Conservation (phyloP, 345 rosid species). For the Pugionium cornutum region DNA sequence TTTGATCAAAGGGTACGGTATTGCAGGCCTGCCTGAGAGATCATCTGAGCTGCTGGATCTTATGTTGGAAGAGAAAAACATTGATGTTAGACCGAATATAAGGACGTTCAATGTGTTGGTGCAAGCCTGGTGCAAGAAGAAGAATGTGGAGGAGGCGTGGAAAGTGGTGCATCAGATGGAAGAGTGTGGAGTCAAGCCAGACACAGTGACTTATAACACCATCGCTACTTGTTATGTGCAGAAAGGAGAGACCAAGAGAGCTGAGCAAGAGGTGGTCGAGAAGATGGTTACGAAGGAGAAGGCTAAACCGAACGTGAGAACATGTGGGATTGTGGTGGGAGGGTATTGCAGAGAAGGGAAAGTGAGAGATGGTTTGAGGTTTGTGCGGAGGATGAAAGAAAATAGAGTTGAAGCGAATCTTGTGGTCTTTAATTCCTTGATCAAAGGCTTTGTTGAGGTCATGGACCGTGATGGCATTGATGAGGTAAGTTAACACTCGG, state of each 20-base stretch:
- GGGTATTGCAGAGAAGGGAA: conserved; percentile 62
- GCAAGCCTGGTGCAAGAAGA: conserved; percentile 67
- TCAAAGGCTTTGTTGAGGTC: conserved; percentile 58
- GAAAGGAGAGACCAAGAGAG: conserved; percentile 52
- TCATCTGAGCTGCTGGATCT: conserved; percentile 52
- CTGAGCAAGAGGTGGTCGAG: conserved; percentile 49
- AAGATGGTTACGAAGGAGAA: conserved; percentile 45
- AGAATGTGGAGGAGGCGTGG: conserved; percentile 57
- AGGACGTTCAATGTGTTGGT: conserved; percentile 63
- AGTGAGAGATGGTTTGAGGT: conserved; percentile 57
- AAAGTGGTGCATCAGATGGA: conserved; percentile 54
- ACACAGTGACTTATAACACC: conserved; percentile 61
- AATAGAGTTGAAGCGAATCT: conserved; percentile 53
- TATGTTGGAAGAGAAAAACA: conserved; percentile 45
- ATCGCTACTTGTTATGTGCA: conserved; percentile 59
- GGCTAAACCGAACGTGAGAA: conserved; percentile 56
- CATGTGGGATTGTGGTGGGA: conserved; percentile 56
- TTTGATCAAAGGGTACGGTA: conserved; percentile 66
- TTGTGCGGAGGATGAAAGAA: conserved; percentile 52
- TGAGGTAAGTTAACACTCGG: conserved; percentile 45
- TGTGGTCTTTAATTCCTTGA: conserved; percentile 57
- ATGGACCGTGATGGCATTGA: conserved; percentile 67
- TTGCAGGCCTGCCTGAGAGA: conserved; percentile 57
- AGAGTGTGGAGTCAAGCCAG: conserved; percentile 53
- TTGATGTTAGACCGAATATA: conserved; percentile 50